Percentiles rank a stretch among this genome's conserved stretches.
These are phyloP conservation scores for Caryopteris hybrid DNA, from an alignment of 305 asterid species.

Conservation along the genomic window DNA sequence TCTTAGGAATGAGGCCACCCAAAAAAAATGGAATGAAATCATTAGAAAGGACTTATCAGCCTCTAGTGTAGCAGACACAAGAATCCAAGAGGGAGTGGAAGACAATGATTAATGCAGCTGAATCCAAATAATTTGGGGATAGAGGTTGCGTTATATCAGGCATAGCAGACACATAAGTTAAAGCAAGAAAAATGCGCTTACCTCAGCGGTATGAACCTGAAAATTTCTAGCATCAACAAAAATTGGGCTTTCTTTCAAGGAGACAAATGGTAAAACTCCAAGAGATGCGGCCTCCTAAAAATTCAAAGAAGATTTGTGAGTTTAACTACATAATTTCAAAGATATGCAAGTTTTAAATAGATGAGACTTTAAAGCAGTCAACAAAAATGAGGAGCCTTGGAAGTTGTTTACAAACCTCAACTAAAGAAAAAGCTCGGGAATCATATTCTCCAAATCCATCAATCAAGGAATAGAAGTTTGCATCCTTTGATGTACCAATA, in stretches of 20 bases:
- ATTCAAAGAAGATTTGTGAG: slow-evolving; percentile 20
- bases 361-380: background rate
- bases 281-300: slow-evolving; percentile 89
- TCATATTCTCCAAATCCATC: slow-evolving; percentile 98
- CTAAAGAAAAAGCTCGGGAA: slow-evolving; percentile 84
- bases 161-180: background rate
- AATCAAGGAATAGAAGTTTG: slow-evolving; percentile 60
- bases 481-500: slow-evolving; percentile 40
- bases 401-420: slow-evolving; percentile 62
- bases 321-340: slow-evolving; percentile 13
- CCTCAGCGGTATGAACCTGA: slow-evolving; percentile 71
- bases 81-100: background rate
- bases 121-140: background rate
- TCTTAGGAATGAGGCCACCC: background rate
- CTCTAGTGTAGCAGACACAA: background rate
- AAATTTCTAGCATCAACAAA: slow-evolving; percentile 64
- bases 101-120: background rate
- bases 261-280: slow-evolving; percentile 65
- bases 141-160: background rate
- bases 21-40: slow-evolving; percentile 1
- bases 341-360: slow-evolving; percentile 22
- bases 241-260: slow-evolving; percentile 64
- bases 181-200: slow-evolving; percentile 28
- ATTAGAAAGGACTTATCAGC: background rate
- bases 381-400: slow-evolving; percentile 1